Percentiles rank a stretch among this genome's conserved stretches.
Evolutionary conservation across 176 grass and related monocot genomes (phyloP).

Genomic region (Hyparrhenia diplandra): DNA sequence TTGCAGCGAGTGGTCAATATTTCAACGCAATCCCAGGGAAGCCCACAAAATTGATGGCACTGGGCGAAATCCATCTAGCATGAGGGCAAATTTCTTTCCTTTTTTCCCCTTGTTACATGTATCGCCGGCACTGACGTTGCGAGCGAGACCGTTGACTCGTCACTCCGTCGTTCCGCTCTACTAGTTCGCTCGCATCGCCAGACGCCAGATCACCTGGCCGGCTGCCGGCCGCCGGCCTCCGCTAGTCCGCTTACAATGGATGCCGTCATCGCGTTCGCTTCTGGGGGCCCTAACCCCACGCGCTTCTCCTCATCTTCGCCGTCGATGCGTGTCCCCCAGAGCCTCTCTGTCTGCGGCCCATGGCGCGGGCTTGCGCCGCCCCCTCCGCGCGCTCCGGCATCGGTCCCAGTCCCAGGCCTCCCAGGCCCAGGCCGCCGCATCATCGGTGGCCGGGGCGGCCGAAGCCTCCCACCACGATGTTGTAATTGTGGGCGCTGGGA

Average conservation of each 20-base stretch:
- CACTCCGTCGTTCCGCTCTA: not conserved
- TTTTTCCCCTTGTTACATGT: too few species aligned
- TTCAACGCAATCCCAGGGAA: too few species aligned
- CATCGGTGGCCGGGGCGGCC: not conserved
- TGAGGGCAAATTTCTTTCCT: too few species aligned
- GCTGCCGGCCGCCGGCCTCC: not conserved
- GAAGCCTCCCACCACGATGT: constrained; percentile 69
- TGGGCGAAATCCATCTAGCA: too few species aligned
- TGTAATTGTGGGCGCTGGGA: constrained; percentile 77
- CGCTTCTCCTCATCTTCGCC: not conserved
- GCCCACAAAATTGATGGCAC: too few species aligned
- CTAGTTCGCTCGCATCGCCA: not conserved
- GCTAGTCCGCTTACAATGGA: constrained; percentile 30
- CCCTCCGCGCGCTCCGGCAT: constrained; percentile 15
- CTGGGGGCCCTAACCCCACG: not conserved
- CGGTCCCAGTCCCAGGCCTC: not conserved
- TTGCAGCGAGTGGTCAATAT: too few species aligned
- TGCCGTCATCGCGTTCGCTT: constrained; percentile 7
- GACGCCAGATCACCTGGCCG: not conserved
- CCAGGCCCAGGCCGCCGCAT: not conserved
- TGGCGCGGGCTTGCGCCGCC: constrained; percentile 33
- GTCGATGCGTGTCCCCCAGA: not conserved
- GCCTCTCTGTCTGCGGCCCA: constrained; percentile 26
- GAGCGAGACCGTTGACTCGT: constrained; percentile 19
- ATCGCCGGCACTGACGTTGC: not conserved